These are phyloP conservation scores for Rhizopogon vinicolor DNA, from an alignment of 768 basidiomycete species.

Conservation along the genomic window DNA sequence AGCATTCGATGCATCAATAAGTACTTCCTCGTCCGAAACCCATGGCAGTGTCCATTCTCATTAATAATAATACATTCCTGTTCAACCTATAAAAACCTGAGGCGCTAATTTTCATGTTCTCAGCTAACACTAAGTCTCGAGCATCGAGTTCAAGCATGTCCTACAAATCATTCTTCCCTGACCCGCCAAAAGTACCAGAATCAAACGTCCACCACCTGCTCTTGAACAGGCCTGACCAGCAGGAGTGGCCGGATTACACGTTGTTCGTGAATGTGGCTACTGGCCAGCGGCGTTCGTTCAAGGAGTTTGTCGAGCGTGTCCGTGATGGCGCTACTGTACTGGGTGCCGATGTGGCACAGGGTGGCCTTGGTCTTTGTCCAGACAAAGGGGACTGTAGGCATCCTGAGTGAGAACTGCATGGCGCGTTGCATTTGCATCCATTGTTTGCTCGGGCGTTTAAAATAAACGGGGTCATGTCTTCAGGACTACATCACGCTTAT, in stretches of 20 bases:
- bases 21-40: too few relatives aligned
- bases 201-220: conserved; percentile 46
- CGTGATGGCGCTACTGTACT: conserved; percentile 48
- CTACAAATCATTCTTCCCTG: conserved; percentile 47
- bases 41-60: too few relatives aligned
- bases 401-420: conserved; percentile 64
- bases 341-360: conserved; percentile 35
- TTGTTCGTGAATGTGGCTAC: conserved; percentile 50
- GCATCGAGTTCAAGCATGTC: conserved; percentile 15
- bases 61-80: too few relatives aligned
- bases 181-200: conserved; percentile 40
- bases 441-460: background rate
- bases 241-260: conserved; percentile 46
- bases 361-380: conserved; percentile 45
- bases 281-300: conserved; percentile 36
- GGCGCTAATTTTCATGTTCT: background rate
- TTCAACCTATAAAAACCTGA: too few relatives aligned
- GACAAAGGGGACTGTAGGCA: conserved; percentile 49
- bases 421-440: conserved; percentile 31
- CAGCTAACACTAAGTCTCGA: conserved; percentile 20
- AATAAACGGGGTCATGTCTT: too few relatives aligned
- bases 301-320: conserved; percentile 41
- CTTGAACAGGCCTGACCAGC: conserved; percentile 45
- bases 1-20: too few relatives aligned
- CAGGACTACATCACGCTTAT: too few relatives aligned